A percentile compares a stretch with the other conserved stretches of the same genome.
Conservation (phyloP, 768 basidiomycete species). For the Porphyrellus cyaneotinctus region DNA sequence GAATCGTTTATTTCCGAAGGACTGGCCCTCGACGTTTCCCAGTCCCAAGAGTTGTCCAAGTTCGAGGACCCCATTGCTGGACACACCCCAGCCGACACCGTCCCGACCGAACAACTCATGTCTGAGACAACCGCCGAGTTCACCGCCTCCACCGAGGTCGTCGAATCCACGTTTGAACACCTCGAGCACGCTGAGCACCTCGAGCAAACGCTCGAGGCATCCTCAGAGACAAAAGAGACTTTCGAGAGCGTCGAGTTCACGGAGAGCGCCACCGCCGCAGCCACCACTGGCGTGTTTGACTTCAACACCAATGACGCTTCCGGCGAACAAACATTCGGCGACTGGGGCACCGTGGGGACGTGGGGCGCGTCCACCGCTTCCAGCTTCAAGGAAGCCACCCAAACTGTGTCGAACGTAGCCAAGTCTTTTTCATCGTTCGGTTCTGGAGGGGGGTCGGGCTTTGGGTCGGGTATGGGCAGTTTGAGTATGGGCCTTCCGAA, state of each 20-base stretch:
- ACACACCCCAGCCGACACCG: constrained; percentile 29
- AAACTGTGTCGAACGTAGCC: not conserved
- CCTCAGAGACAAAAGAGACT: not conserved
- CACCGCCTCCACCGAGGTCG: not conserved
- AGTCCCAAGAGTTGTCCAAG: not conserved
- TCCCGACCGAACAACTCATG: constrained; percentile 21
- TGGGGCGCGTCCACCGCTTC: not conserved
- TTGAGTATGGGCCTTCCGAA: not conserved
- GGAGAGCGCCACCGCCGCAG: not conserved
- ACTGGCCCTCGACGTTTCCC: constrained; percentile 15
- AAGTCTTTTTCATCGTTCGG: constrained; percentile 2
- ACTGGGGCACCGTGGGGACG: not conserved
- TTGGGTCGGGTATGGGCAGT: not conserved
- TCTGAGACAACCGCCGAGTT: constrained; percentile 2
- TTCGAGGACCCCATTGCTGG: constrained; percentile 6
- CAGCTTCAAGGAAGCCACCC: not conserved
- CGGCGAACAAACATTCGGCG: not conserved
- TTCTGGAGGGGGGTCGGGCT: not conserved
- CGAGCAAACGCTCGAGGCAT: not conserved
- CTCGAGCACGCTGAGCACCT: constrained; percentile 4
- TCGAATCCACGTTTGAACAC: constrained; percentile 7
- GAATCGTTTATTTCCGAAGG: not conserved
- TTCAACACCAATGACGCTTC: not conserved
- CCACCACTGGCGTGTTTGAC: not conserved
- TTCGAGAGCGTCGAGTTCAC: constrained; percentile 1